Evolutionary conservation across 1,284 basidiomycete species (phyloP), one percentile per base, ranked within the genome.

Genomic region (Trichosporon ovoides): DNA sequence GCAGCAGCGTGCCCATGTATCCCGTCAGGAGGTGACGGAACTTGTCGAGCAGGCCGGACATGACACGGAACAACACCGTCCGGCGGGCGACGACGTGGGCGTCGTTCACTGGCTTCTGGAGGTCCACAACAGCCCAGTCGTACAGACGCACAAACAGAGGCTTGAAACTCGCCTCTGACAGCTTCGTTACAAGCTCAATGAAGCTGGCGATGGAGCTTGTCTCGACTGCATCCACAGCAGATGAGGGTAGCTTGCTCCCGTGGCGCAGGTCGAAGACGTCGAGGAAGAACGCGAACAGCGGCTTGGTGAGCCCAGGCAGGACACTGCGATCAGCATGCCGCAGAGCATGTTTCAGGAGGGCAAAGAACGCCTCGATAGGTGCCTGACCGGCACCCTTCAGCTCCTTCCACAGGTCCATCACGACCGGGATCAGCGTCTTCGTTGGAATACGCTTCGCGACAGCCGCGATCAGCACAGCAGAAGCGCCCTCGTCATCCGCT

Each of bases 1-100:
- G 83, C 36, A 93, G 72, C 24, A 94, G 75, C 72, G 86, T 85
- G 10, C 85, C 81, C 82, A 90, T 89, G 77, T 95, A 95, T 0
- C 91, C 89, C n/a, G 87, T 88, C 83, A 96, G 89, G 62, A 97
- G 79, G 43, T 82, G 84, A 87, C 89, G 90, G 81, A 96, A 93
- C 77, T 87, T 88, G 63, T 87, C 86, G 22, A 95, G 79, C 18
- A 96, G 78, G 1, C 83, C 80, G 31, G 81, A 80, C 71, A 91
- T 89, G 13, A 89, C 76, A 61, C 84, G 84, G 66, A 86, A 86
- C 70, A 95, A 88, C 0, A 85, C 85, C 18, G 85, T 80, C 66
- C 83, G 84, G 46, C 85, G 65, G 40, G 71, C 71, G 20, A 66
- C 53, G 12, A 71, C 59, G 28, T 73, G 66, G 14, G 57, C 56